Evolutionary conservation across 2,329 filamentous ascomycete genomes (phyloP), one percentile per base, ranked within the genome.

Genomic region (Volutella citrinella): DNA sequence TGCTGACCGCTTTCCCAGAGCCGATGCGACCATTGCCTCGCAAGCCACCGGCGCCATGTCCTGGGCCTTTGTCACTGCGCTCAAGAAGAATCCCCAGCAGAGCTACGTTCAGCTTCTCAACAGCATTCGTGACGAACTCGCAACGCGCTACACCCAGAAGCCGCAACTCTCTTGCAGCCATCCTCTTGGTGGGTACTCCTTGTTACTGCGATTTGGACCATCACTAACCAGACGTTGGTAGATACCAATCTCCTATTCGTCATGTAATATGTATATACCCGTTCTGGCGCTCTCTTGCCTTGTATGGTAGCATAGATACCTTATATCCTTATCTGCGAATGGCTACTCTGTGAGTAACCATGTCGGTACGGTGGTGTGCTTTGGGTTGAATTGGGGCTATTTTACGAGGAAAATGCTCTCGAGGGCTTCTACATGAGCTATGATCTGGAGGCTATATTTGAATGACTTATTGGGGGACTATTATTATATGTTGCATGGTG

Each of bases 41-140:
- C 78, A 96, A 65, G 91, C 93, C 18, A 97, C 93, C 0, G 93
- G 93, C 32, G 93, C 93, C 57, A 97, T 98, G 93, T 95, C 89
- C 3, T 97, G 87, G 82, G 93, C 93, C 9, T 98, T 98, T 61
- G 90, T 98, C 60, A 84, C 74, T 6, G 84, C 90, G 26, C 76
- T 98, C 49, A 91, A 88, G 70, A 95, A 95, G 76, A 95, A 97
- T 61, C 90, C 91, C 1, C 89, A 96, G 57, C 93, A 98, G 70
- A 96, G 89, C 69, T 98, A 98, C 57, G 90, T 98, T 32, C 85
- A 96, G 68, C 70, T 98, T 43, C 76, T 98, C 52, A 97, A 96
- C 72, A 95, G 84, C 64, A 95, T 98, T 55, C 85, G 93, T 44
- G 90, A 96, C 51, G 89, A 97, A 64, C 73, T 98, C 43, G 70